These are phyloP conservation scores for Lactarius evosmus DNA, from an alignment of 768 basidiomycete species.

Conservation along the genomic window DNA sequence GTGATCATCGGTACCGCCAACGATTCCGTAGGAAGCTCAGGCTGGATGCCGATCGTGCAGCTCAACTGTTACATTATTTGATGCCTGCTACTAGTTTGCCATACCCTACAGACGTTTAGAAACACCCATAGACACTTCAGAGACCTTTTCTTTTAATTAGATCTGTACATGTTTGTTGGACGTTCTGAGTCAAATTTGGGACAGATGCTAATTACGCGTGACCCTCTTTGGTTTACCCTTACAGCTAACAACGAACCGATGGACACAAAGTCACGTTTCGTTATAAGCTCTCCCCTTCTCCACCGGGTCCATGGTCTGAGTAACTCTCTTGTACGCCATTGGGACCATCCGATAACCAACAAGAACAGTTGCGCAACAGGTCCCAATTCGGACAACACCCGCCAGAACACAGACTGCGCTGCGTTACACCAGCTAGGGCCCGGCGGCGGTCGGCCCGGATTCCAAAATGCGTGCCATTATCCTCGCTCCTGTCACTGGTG, in stretches of 20 bases:
- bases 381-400: too few species aligned
- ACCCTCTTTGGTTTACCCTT: too few species aligned
- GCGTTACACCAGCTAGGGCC: constrained; percentile 98
- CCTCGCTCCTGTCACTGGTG: constrained; percentile 79
- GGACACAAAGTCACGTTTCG: too few species aligned
- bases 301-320: too few species aligned
- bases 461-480: constrained; percentile 94
- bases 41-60: constrained; percentile 6
- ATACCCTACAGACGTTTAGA: not conserved
- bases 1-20: constrained; percentile 1
- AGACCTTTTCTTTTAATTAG: not conserved
- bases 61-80: not conserved
- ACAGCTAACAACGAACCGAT: too few species aligned
- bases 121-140: too few species aligned
- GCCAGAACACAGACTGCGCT: constrained; percentile 92
- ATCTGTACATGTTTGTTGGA: not conserved
- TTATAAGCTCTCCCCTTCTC: too few species aligned
- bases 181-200: not conserved
- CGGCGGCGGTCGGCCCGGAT: constrained; percentile 92
- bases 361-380: too few species aligned
- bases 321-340: too few species aligned
- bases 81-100: not conserved
- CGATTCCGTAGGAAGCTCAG: not conserved
- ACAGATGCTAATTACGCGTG: too few species aligned
- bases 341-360: too few species aligned